These are phyloP conservation scores for Diplosphaera chodatii DNA, from an alignment of 139 green algal genomes.

Conservation along the genomic window DNA sequence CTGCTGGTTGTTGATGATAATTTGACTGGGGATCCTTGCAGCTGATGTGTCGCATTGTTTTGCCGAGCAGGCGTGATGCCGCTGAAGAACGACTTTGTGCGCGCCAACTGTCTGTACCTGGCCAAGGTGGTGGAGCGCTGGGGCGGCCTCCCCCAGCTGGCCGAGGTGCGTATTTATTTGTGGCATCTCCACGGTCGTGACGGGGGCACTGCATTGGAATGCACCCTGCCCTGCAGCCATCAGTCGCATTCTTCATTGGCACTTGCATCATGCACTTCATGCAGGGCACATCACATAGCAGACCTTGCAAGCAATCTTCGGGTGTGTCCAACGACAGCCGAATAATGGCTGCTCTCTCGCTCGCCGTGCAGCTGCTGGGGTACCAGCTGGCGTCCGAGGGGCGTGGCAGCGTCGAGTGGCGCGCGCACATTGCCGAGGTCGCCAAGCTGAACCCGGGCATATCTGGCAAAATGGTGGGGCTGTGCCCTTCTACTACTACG, in stretches of 20 bases:
- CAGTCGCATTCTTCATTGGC: too few relatives aligned
- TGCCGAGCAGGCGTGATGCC: conserved; percentile 30
- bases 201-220: too few relatives aligned
- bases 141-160: conserved; percentile 40
- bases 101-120: conserved; percentile 35
- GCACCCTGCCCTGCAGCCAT: too few relatives aligned
- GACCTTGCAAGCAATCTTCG: too few relatives aligned
- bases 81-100: conserved; percentile 30
- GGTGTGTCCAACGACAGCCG: too few relatives aligned
- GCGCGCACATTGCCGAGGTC: conserved; percentile 20
- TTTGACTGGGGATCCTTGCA: too few relatives aligned
- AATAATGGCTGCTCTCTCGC: not conserved
- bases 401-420: conserved; percentile 17
- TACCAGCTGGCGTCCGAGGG: not conserved
- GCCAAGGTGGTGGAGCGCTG: conserved; percentile 40
- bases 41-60: too few relatives aligned
- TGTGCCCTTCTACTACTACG: too few relatives aligned
- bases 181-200: not conserved
- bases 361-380: not conserved
- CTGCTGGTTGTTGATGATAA: too few relatives aligned
- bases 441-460: conserved; percentile 24
- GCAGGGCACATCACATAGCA: too few relatives aligned
- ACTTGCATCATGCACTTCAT: too few relatives aligned
- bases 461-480: conserved; percentile 14
- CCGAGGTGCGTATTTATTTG: conserved; percentile 1